These are phyloP conservation scores for Yamadazyma conglobata DNA, from an alignment of 1,139 yeast species.

Conservation along the genomic window DNA sequence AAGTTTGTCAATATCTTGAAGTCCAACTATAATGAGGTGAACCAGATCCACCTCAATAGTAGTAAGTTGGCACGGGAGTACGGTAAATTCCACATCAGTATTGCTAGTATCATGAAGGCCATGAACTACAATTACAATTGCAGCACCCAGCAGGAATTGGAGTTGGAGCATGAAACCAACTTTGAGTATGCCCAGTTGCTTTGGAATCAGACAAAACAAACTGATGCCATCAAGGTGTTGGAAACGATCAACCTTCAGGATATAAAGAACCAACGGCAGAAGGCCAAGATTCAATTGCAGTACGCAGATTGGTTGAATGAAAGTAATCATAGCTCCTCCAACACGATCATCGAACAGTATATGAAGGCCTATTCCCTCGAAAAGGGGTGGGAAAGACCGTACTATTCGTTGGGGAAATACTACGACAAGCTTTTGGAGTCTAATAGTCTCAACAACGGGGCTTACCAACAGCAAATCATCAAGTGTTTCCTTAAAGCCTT, in stretches of 20 bases:
- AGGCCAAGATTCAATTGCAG: slow-evolving; percentile 60
- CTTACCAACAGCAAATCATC: slow-evolving; percentile 64
- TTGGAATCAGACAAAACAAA: slow-evolving; percentile 89
- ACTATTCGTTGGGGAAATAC: slow-evolving; percentile 77
- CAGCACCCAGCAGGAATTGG: slow-evolving; percentile 2
- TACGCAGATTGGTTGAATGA: slow-evolving; percentile 88
- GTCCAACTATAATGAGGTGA: slow-evolving; percentile 23
- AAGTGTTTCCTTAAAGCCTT: slow-evolving; percentile 65
- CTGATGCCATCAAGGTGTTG: slow-evolving; percentile 75
- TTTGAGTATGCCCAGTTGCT: slow-evolving; percentile 79
- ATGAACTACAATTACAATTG: slow-evolving; percentile 25
- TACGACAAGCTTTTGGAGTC: slow-evolving; percentile 76
- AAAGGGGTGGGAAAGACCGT: slow-evolving; percentile 71
- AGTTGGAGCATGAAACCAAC: slow-evolving; percentile 46
- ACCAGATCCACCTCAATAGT: slow-evolving; percentile 52
- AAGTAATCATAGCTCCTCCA: slow-evolving; percentile 81
- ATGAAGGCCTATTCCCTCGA: slow-evolving; percentile 55
- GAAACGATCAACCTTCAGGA: slow-evolving; percentile 32
- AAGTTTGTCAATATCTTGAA: slow-evolving; percentile 51
- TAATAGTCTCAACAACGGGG: slow-evolving; percentile 49
- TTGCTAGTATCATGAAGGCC: slow-evolving; percentile 70
- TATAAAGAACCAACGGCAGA: slow-evolving; percentile 11
- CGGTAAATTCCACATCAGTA: slow-evolving; percentile 69
- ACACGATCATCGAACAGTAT: slow-evolving; percentile 70
- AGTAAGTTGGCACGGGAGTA: slow-evolving; percentile 69